These are phyloP conservation scores for Pelargonium hybrid DNA, from an alignment of 441 rosid species.

Conservation along the genomic window DNA sequence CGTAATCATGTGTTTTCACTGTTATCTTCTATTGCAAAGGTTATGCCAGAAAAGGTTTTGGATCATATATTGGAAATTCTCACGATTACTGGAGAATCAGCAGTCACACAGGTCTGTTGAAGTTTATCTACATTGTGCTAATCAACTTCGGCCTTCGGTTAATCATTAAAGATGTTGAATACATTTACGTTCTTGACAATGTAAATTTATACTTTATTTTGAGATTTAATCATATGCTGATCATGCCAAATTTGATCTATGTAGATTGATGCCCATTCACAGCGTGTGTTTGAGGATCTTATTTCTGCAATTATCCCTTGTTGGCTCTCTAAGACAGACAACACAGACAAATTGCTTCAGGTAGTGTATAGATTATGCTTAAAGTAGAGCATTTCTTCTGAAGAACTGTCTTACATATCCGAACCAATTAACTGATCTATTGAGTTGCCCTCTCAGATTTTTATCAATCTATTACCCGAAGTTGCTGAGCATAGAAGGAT, in stretches of 20 bases:
- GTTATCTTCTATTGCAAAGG: constrained; percentile 52
- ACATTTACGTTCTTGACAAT: constrained; percentile 3
- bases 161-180: not conserved
- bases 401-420: constrained; percentile 2
- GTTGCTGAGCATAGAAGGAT: constrained; percentile 76
- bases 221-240: constrained; percentile 3
- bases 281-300: constrained; percentile 66
- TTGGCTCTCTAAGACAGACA: constrained; percentile 62
- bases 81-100: constrained; percentile 66
- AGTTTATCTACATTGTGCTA: constrained; percentile 5
- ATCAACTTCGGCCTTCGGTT: not conserved
- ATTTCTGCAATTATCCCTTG: constrained; percentile 71
- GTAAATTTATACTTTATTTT: not conserved
- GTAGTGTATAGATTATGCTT: constrained; percentile 28
- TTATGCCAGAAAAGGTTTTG: constrained; percentile 55
- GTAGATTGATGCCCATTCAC: constrained; percentile 77
- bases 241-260: constrained; percentile 16
- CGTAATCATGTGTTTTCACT: constrained; percentile 61
- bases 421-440: constrained; percentile 16
- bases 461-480: constrained; percentile 68
- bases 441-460: constrained; percentile 43
- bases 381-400: not conserved
- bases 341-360: constrained; percentile 59
- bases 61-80: constrained; percentile 62
- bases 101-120: constrained; percentile 71